These are phyloP conservation scores for Mycena polygramma DNA, from an alignment of 768 basidiomycete genomes.

Conservation along the genomic window DNA sequence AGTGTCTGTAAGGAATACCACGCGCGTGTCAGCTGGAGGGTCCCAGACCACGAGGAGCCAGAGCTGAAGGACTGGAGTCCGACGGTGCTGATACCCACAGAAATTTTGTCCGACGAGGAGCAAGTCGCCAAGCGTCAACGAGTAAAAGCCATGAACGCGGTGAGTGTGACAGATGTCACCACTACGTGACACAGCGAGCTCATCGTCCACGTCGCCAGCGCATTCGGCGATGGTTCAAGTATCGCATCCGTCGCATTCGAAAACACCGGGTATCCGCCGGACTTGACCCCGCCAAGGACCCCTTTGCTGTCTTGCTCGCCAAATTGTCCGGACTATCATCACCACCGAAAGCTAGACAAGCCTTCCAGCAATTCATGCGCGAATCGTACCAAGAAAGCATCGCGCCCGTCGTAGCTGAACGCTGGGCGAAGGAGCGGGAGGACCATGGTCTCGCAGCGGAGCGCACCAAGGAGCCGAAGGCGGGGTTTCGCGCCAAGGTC, in stretches of 20 bases:
- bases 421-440: background rate
- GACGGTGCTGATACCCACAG: background rate
- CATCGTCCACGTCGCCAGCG: slow-evolving; percentile 5
- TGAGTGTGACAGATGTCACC: slow-evolving; percentile 9
- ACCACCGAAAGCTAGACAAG: slow-evolving; percentile 13
- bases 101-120: background rate
- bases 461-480: slow-evolving; percentile 9
- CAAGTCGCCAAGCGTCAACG: background rate
- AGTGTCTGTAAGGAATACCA: slow-evolving; percentile 6
- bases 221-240: slow-evolving; percentile 24
- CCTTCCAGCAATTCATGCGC: slow-evolving; percentile 23
- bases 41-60: slow-evolving; percentile 8
- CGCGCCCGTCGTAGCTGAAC: background rate
- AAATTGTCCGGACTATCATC: background rate
- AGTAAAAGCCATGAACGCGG: slow-evolving; percentile 3
- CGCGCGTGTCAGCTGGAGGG: slow-evolving; percentile 16
- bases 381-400: background rate
- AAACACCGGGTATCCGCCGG: background rate
- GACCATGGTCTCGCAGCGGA: background rate
- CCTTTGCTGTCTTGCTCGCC: slow-evolving; percentile 3
- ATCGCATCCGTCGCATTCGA: slow-evolving; percentile 10
- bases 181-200: background rate
- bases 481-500: background rate
- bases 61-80: slow-evolving; percentile 14
- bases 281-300: slow-evolving; percentile 12